Evolutionary conservation across 352 stramenopile genomes (phyloP).

Genomic region (Phytophthora ohioensis): DNA sequence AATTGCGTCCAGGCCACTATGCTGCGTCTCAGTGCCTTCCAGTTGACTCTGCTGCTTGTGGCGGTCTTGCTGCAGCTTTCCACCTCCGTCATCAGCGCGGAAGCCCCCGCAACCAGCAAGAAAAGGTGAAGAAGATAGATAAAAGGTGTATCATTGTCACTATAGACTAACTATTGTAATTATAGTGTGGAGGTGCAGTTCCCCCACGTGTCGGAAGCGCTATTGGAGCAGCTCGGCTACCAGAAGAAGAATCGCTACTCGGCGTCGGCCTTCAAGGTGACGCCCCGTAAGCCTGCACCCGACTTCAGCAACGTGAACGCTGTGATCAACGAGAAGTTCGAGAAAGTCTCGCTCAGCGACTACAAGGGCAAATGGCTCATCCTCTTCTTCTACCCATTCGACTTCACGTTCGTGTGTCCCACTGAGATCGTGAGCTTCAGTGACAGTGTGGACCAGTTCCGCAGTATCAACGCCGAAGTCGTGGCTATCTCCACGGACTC

Average conservation of each 20-base stretch:
- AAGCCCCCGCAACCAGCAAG: conserved; percentile 34
- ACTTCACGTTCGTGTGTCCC: conserved; percentile 90
- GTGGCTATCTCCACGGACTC: conserved; percentile 87
- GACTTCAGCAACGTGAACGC: conserved; percentile 82
- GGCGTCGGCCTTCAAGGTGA: conserved; percentile 76
- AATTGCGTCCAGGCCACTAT: conserved; percentile 10
- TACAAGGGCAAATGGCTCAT: conserved; percentile 86
- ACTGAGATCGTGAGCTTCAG: conserved; percentile 89
- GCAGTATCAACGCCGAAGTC: conserved; percentile 81
- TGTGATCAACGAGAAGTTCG: conserved; percentile 82
- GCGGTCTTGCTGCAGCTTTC: conserved; percentile 49
- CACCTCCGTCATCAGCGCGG: conserved; percentile 19
- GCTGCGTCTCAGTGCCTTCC: conserved; percentile 25
- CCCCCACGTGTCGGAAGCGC: conserved; percentile 75
- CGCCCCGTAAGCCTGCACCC: conserved; percentile 74
- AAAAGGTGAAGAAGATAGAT: conserved; percentile 50
- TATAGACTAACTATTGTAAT: background rate
- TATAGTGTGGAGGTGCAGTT: conserved; percentile 78
- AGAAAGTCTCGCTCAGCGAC: conserved; percentile 80
- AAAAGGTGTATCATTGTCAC: conserved; percentile 3
- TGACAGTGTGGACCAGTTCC: conserved; percentile 74
- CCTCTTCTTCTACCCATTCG: conserved; percentile 90
- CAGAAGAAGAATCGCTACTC: conserved; percentile 87
- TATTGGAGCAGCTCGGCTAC: conserved; percentile 81
- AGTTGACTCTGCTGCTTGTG: conserved; percentile 39